Conservation (phyloP, 1,284 basidiomycete genomes). For the Mycena citricolor region DNA sequence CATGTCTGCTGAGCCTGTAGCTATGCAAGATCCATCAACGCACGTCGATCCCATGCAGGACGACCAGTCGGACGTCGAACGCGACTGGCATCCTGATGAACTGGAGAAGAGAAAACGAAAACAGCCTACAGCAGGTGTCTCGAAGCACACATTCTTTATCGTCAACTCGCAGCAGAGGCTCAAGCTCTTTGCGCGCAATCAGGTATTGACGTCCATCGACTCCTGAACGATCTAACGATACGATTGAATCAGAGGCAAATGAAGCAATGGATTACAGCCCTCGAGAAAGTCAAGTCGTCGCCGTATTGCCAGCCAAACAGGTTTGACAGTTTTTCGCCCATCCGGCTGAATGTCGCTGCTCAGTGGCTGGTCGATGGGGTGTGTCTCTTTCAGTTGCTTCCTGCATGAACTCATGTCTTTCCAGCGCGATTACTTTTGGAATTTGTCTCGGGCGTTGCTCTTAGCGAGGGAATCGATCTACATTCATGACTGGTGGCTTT, state of each 20-base stretch:
- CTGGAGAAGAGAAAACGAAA: conserved; percentile 46
- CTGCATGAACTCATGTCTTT: conserved; percentile 7
- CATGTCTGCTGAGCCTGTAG: conserved; percentile 42
- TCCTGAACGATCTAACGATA: conserved; percentile 1
- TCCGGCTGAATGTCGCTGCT: conserved; percentile 89
- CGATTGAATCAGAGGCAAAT: conserved; percentile 82
- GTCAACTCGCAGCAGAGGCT: conserved; percentile 88
- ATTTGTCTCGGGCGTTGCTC: conserved; percentile 89
- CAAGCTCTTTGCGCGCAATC: conserved; percentile 87
- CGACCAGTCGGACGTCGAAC: conserved; percentile 26
- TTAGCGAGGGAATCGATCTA: conserved; percentile 89
- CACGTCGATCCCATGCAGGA: conserved; percentile 54
- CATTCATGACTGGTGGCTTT: conserved; percentile 97
- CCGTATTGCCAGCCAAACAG: conserved; percentile 83
- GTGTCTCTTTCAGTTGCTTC: conserved; percentile 31
- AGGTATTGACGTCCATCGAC: conserved; percentile 44
- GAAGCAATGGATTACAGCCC: conserved; percentile 94
- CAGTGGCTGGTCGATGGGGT: conserved; percentile 99
- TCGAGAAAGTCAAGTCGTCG: conserved; percentile 80
- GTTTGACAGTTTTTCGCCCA: conserved; percentile 94
- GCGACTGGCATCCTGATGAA: conserved; percentile 29
- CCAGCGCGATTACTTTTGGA: conserved; percentile 96
- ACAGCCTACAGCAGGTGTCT: conserved; percentile 61
- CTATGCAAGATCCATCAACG: conserved; percentile 76
- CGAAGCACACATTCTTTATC: conserved; percentile 93